phyloP scores from a whole-genome alignment of 495 filamentous ascomycete genomes.

The Mycothermus thermophilus region DNA sequence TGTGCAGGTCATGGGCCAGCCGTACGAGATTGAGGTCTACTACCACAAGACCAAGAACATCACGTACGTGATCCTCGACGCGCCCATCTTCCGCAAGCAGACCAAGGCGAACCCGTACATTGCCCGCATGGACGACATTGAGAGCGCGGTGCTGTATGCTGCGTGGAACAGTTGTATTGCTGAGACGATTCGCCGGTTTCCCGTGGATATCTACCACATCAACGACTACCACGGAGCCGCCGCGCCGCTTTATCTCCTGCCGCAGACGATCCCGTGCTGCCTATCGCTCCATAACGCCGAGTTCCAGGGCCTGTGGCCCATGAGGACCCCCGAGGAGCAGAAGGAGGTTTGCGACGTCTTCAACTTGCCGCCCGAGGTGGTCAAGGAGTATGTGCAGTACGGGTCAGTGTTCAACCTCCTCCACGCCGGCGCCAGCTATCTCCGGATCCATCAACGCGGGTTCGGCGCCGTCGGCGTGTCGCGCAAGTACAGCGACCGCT shows the following conservation, averaged over 20 bases:
- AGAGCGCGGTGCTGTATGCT: constrained; percentile 58
- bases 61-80: constrained; percentile 58
- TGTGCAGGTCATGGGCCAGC: constrained; percentile 50
- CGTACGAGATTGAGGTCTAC: constrained; percentile 51
- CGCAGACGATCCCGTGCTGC: constrained; percentile 45
- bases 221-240: constrained; percentile 70
- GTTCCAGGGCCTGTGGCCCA: constrained; percentile 62
- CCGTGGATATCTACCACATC: constrained; percentile 63
- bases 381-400: constrained; percentile 50
- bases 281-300: constrained; percentile 45
- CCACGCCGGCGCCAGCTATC: constrained; percentile 58
- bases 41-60: constrained; percentile 54
- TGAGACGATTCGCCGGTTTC: constrained; percentile 43
- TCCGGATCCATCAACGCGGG: constrained; percentile 60
- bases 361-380: constrained; percentile 40
- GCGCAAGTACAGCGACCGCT: constrained; percentile 61
- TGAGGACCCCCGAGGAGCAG: constrained; percentile 52
- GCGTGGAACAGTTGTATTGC: constrained; percentile 65
- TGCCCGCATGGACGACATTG: constrained; percentile 60
- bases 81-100: constrained; percentile 57
- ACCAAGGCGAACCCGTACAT: constrained; percentile 55
- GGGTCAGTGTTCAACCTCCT: constrained; percentile 60
- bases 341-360: constrained; percentile 60
- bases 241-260: constrained; percentile 57
- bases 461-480: constrained; percentile 66